phyloP scores from a whole-genome alignment of 2,329 filamentous ascomycete species.

The Cadophora luteo-olivacea region DNA sequence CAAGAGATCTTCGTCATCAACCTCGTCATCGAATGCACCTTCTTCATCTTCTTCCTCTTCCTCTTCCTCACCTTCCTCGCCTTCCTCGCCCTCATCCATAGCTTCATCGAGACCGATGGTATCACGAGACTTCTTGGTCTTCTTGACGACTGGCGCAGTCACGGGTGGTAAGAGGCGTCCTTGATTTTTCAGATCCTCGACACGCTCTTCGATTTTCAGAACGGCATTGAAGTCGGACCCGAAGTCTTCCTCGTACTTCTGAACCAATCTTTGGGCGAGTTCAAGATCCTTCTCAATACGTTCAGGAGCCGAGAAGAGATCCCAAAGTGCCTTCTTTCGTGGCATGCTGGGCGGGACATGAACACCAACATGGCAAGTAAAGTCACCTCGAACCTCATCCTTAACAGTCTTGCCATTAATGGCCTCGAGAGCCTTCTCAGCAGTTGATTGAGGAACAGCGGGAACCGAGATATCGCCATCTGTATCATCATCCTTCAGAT shows the following conservation, averaged over 20 bases:
- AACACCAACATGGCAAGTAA: conserved; percentile 95
- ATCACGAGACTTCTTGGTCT: conserved; percentile 65
- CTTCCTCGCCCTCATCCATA: conserved; percentile 65
- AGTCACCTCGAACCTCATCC: conserved; percentile 91
- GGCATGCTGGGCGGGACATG: conserved; percentile 87
- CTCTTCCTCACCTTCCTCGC: conserved; percentile 73
- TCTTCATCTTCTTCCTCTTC: too few relatives aligned
- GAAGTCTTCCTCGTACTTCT: conserved; percentile 85
- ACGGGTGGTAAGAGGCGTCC: conserved; percentile 76
- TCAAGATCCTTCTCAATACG: conserved; percentile 89
- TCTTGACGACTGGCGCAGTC: conserved; percentile 61
- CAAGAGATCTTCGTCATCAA: conserved; percentile 87
- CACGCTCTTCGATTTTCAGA: conserved; percentile 82
- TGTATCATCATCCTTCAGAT: conserved; percentile 70
- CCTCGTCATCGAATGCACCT: conserved; percentile 74
- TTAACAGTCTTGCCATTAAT: conserved; percentile 98
- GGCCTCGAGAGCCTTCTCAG: conserved; percentile 88
- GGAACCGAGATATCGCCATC: conserved; percentile 60
- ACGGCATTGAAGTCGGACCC: conserved; percentile 79
- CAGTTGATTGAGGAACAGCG: conserved; percentile 60
- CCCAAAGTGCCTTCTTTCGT: conserved; percentile 95
- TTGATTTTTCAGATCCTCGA: conserved; percentile 78
- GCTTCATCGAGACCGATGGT: conserved; percentile 63
- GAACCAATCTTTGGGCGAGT: conserved; percentile 80
- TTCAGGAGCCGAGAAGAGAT: conserved; percentile 93